phyloP scores from a whole-genome alignment of 805 yeast genomes.

The Dipodascus geniculatus region DNA sequence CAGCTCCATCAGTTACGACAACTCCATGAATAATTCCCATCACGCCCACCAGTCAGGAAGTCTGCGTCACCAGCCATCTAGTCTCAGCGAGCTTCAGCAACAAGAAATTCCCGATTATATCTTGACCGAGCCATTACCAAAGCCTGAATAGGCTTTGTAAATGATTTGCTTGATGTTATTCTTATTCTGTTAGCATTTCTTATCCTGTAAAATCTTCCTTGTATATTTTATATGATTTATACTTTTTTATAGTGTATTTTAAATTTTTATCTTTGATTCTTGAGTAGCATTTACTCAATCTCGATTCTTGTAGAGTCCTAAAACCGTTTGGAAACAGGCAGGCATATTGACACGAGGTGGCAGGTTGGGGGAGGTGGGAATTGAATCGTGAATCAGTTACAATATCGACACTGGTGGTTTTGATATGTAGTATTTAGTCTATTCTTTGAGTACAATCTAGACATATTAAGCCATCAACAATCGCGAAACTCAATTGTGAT shows the following conservation, averaged over 20 bases:
- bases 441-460: too few relatives aligned
- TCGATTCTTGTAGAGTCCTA: too few relatives aligned
- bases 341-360: too few relatives aligned
- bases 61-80: too few relatives aligned
- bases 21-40: background rate
- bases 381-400: too few relatives aligned
- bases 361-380: too few relatives aligned
- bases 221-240: background rate
- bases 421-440: too few relatives aligned
- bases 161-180: background rate
- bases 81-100: too few relatives aligned
- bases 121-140: conserved; percentile 8
- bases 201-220: background rate
- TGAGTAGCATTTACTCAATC: background rate
- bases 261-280: background rate
- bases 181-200: background rate
- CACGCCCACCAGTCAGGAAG: background rate
- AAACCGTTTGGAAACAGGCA: too few relatives aligned
- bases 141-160: conserved; percentile 2
- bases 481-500: too few relatives aligned
- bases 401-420: too few relatives aligned
- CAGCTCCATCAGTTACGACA: background rate
- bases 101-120: conserved; percentile 9
- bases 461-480: too few relatives aligned
- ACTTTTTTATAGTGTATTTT: background rate